A percentile compares a stretch with the other conserved stretches of the same genome.
phyloP scores from a whole-genome alignment of 306 rosid genomes.

The Quillaja saponaria region DNA sequence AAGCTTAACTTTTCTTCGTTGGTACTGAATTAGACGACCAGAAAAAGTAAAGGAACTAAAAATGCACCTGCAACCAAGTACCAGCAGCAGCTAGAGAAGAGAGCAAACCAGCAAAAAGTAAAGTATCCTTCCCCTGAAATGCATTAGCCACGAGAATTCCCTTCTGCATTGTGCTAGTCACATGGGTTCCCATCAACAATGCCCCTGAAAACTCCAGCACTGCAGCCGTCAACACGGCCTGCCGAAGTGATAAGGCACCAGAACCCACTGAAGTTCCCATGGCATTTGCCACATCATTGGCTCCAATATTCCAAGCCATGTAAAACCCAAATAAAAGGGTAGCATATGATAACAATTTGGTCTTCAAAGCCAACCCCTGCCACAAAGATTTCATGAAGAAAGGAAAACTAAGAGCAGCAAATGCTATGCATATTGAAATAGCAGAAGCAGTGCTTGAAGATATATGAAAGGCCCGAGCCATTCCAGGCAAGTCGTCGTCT shows the following conservation, averaged over 20 bases:
- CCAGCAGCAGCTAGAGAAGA: conserved; percentile 99
- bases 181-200: conserved; percentile 82
- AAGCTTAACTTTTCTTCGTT: too few relatives aligned
- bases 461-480: conserved; percentile 71
- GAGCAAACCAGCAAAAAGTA: conserved; percentile 79
- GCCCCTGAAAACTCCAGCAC: conserved; percentile 92
- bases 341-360: conserved; percentile 55
- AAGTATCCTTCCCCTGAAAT: conserved; percentile 74
- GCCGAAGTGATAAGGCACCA: conserved; percentile 79
- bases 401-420: conserved; percentile 66
- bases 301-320: conserved; percentile 99
- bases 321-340: conserved; percentile 85
- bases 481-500: conserved; percentile 40
- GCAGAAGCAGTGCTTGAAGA: conserved; percentile 66
- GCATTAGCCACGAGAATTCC: conserved; percentile 78
- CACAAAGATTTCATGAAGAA: conserved; percentile 71
- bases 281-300: conserved; percentile 97
- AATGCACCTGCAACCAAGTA: conserved; percentile 88
- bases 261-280: conserved; percentile 99
- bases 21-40: too few relatives aligned
- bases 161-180: conserved; percentile 93
- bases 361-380: conserved; percentile 59
- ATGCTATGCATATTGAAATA: conserved; percentile 60
- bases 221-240: conserved; percentile 83
- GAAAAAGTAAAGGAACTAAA: neutral